Evolutionary conservation across 805 yeast species (phyloP).

Genomic region (Nakazawaea siamensis): DNA sequence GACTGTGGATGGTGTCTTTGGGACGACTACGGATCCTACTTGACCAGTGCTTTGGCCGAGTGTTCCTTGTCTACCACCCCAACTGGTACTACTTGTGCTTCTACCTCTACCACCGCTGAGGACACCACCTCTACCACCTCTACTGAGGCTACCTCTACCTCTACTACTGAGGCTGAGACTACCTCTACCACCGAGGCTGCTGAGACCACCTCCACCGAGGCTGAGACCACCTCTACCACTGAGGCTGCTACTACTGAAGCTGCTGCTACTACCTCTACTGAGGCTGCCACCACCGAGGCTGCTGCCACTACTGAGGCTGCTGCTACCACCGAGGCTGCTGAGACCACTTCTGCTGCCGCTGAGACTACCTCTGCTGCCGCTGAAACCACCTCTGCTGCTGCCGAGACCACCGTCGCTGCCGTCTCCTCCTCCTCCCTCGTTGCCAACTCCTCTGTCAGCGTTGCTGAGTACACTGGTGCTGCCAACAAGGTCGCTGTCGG

Average conservation of each 20-base stretch:
- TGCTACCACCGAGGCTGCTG: constrained; percentile 9
- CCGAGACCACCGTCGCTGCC: constrained; percentile 1
- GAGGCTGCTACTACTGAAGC: constrained; percentile 13
- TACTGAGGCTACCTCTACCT: constrained; percentile 10
- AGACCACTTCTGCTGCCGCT: constrained; percentile 11
- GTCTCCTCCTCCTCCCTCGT: neutral
- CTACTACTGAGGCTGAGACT: constrained; percentile 13
- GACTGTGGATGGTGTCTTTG: constrained; percentile 34
- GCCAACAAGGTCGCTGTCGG: constrained; percentile 13
- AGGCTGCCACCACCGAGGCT: constrained; percentile 9
- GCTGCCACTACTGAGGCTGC: constrained; percentile 8
- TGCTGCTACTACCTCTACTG: constrained; percentile 10
- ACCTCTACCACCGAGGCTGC: constrained; percentile 8
- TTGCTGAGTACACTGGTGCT: constrained; percentile 10
- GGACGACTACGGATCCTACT: constrained; percentile 25
- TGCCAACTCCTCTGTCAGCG: constrained; percentile 1
- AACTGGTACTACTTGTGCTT: constrained; percentile 23
- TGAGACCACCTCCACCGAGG: constrained; percentile 12
- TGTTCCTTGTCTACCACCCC: constrained; percentile 26
- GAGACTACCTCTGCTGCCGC: constrained; percentile 10
- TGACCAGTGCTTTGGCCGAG: constrained; percentile 22
- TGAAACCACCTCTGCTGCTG: constrained; percentile 1
- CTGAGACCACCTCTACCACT: constrained; percentile 18
- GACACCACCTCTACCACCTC: constrained; percentile 11
- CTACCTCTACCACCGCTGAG: constrained; percentile 12